Base-by-base conservation (phyloP, 352 stramenopile genomes). In the Blastocystis sp. region DNA sequence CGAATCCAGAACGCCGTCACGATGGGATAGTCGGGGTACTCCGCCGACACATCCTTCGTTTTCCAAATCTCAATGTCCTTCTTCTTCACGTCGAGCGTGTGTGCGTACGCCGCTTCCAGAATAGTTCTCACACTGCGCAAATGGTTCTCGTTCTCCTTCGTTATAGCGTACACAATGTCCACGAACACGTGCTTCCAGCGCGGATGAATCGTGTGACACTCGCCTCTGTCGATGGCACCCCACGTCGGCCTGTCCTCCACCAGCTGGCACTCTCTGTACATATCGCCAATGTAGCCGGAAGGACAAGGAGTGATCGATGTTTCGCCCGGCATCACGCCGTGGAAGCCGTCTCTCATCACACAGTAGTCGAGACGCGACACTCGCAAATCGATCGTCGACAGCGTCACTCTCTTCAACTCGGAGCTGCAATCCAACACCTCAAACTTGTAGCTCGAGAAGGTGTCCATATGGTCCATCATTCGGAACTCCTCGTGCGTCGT, bases 281-380 rank as follows among this genome's bases (percentile, higher is more conserved):
- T 43, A n/a, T 84, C 62, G 38, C 74, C 74, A 84, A 84, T 71
- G 19, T 43, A 48, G 3, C 62, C 62, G 3, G 62, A 38, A 84
- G 74, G 48, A 38, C 74, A 84, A 71, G 52, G 19, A 48, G 48
- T 38, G 3, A 71, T 40, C 38, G 43, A 43, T 3, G 74, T 84
- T 17, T 71, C 74, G 48, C 34, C 74, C 3, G 74, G 21, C 42
- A 54, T 34, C 21, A 66, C 59, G 24, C 74, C 62, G 34, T 38
- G 57, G 34, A 43, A 84, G 7, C n/a, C 74, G n/a, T 45, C 74
- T 24, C 64, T 45, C 57, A 65, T 84, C 43, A 57, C 48, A 40
- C 74, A 84, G 38, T 84, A 84, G n/a, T 69, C 38, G 28, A 84
- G 28, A 28, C 54, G 19, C 24, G 40, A 84, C 21, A 45, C 62